Percentiles rank a stretch among this genome's conserved stretches.
Evolutionary conservation across 2,329 filamentous ascomycete species (phyloP).

Genomic region (Penicillium concentricum): DNA sequence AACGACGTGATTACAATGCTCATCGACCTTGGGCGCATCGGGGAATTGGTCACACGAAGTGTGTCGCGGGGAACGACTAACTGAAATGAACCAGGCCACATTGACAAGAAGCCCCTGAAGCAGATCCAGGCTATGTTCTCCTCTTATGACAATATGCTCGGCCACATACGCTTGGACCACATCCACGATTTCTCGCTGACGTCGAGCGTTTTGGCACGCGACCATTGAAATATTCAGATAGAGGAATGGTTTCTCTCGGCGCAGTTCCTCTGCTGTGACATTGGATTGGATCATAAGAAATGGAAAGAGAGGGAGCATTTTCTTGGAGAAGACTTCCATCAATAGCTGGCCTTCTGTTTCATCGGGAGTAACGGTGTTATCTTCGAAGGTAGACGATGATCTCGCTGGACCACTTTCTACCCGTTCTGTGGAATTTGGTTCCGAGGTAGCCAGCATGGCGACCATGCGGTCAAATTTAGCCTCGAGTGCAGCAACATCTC

Average conservation of each 20-base stretch:
- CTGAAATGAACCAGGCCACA: constrained; percentile 45
- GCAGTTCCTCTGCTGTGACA: constrained; percentile 18
- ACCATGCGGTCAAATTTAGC: constrained; percentile 30
- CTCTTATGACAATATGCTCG: constrained; percentile 44
- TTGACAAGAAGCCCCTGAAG: constrained; percentile 50
- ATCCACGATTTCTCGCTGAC: constrained; percentile 15
- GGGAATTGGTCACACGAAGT: background rate
- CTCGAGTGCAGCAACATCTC: constrained; percentile 27
- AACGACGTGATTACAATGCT: constrained; percentile 3
- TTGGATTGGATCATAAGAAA: constrained; percentile 23
- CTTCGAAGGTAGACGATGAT: constrained; percentile 1
- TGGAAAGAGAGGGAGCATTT: constrained; percentile 26
- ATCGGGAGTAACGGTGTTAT: background rate
- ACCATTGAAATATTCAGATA: constrained; percentile 22
- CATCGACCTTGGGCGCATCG: background rate
- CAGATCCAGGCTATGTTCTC: constrained; percentile 45
- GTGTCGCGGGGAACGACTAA: background rate
- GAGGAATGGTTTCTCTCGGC: constrained; percentile 24
- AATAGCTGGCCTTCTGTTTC: constrained; percentile 11
- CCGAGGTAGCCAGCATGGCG: constrained; percentile 22
- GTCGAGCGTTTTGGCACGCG: constrained; percentile 11
- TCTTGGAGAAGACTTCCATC: constrained; percentile 13
- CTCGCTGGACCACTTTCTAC: constrained; percentile 1
- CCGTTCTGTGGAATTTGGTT: constrained; percentile 3
- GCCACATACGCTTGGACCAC: constrained; percentile 36